Percentiles rank a stretch among this genome's conserved stretches.
Evolutionary conservation across 306 rosid genomes (phyloP).

Genomic region (Ormosia semicastrata): DNA sequence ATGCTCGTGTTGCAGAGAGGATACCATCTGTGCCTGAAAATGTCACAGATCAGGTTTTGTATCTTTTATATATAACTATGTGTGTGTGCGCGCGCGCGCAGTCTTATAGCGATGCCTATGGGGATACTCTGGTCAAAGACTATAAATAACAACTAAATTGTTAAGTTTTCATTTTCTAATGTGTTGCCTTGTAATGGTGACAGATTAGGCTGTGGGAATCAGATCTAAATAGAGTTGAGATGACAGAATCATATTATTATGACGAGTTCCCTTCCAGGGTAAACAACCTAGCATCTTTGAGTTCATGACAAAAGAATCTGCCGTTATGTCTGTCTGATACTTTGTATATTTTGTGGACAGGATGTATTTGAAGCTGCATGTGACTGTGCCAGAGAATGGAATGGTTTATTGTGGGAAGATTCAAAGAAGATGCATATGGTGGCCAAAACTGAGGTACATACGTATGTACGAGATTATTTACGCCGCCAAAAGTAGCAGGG

Average conservation of each 20-base stretch:
- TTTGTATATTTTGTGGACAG: constrained; percentile 42
- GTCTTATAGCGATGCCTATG: too few species aligned
- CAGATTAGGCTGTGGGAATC: constrained; percentile 96
- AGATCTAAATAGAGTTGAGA: constrained; percentile 89
- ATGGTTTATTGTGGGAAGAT: constrained; percentile 91
- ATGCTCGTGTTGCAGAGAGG: constrained; percentile 89
- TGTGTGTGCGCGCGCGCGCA: neutral
- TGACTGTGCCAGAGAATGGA: constrained; percentile 83
- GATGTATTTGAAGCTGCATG: constrained; percentile 87
- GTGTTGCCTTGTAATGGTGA: constrained; percentile 19
- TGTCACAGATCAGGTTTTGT: constrained; percentile 88
- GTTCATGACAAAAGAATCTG: neutral
- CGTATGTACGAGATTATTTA: constrained; percentile 66
- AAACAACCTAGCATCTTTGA: constrained; percentile 18
- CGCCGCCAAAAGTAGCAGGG: constrained; percentile 62
- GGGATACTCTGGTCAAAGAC: too few species aligned
- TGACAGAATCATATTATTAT: constrained; percentile 61
- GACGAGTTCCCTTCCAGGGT: constrained; percentile 94
- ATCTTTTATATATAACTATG: neutral
- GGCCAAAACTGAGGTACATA: constrained; percentile 72
- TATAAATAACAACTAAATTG: neutral
- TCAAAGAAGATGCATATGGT: constrained; percentile 79
- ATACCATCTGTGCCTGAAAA: constrained; percentile 89
- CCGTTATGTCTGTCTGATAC: neutral
- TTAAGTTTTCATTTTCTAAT: constrained; percentile 30